Base-by-base conservation (phyloP, 306 rosid species). In the Styphnolobium japonicum region DNA sequence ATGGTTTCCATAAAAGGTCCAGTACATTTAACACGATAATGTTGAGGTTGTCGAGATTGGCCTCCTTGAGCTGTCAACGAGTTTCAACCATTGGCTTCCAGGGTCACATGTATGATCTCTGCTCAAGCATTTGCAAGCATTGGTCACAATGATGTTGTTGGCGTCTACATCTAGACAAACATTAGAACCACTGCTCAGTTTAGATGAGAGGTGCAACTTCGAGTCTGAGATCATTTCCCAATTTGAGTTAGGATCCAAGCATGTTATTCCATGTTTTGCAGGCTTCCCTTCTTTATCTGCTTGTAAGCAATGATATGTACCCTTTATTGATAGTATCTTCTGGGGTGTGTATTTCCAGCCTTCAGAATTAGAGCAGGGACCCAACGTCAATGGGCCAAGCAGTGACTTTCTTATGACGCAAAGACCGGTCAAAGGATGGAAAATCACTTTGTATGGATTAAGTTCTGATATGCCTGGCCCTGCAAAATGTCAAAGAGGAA, bases 181-280 rank as follows among this genome's bases (percentile, higher is more conserved):
- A 6, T 52, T 9, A 23, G 94, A 43, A 6, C 90, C 96, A 1
- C 62, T 27, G 14, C 8, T 22, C 18, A 78, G 66, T 51, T 49
- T 82, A 1, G 98, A 83, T 2, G 92, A 86, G 52, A 94, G 88
- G 25, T 92, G 98, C 80, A 94, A 57, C 81, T 87, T 87, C 1
- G 98, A 94, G 72, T 89, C 94, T 5, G 98, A 91, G 58, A 87
- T 73, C 55, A 77, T 72, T 14, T 91, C 92, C 98, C 98, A 95
- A 55, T 73, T 83, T 1, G 96, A 81, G 61, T 81, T 65, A 4
- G 85, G n/a, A 22, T 51, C 77, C 0, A 86, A 63, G 71, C 98
- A 95, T 12, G 53, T 46, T 63, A 84, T 85, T 22, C 90, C 76
- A 21, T 89, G 83, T 51, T 1, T 58, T 27, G 94, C 92, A 29